A percentile compares a stretch with the other conserved stretches of the same genome.
phyloP scores from a whole-genome alignment of 2,329 filamentous ascomycete species.

The Exophiala lecanii-corni region DNA sequence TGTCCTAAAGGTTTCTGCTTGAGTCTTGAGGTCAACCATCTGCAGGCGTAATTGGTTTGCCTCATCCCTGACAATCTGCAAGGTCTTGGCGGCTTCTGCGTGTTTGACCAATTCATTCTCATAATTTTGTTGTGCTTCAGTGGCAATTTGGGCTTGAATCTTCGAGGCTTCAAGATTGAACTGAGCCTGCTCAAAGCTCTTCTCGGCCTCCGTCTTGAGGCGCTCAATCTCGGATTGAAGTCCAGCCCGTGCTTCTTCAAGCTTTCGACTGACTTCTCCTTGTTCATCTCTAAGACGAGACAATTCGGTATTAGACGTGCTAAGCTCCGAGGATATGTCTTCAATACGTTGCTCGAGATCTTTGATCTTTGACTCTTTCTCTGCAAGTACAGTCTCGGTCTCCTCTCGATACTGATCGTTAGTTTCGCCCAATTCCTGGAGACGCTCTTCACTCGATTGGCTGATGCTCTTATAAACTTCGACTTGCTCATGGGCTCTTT shows the following conservation, averaged over 20 bases:
- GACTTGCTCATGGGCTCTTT: constrained; percentile 72
- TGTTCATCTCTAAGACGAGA: constrained; percentile 75
- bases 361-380: constrained; percentile 74
- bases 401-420: constrained; percentile 87
- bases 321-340: constrained; percentile 77
- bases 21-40: constrained; percentile 66
- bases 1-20: constrained; percentile 80
- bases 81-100: constrained; percentile 82
- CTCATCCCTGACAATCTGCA: constrained; percentile 74
- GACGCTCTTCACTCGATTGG: constrained; percentile 79
- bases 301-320: constrained; percentile 75
- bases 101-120: constrained; percentile 93
- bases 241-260: constrained; percentile 76
- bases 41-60: constrained; percentile 78
- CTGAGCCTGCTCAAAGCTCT: constrained; percentile 71
- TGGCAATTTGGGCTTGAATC: constrained; percentile 87
- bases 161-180: constrained; percentile 89
- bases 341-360: constrained; percentile 80
- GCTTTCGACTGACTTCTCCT: constrained; percentile 63
- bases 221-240: constrained; percentile 74
- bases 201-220: constrained; percentile 77
- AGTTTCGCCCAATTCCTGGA: constrained; percentile 71
- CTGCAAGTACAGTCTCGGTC: constrained; percentile 67
- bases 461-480: constrained; percentile 88
- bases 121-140: constrained; percentile 90